Percentiles rank a stretch among this genome's conserved stretches.
phyloP scores from a whole-genome alignment of 805 yeast genomes.

The Candida peoriensis region DNA sequence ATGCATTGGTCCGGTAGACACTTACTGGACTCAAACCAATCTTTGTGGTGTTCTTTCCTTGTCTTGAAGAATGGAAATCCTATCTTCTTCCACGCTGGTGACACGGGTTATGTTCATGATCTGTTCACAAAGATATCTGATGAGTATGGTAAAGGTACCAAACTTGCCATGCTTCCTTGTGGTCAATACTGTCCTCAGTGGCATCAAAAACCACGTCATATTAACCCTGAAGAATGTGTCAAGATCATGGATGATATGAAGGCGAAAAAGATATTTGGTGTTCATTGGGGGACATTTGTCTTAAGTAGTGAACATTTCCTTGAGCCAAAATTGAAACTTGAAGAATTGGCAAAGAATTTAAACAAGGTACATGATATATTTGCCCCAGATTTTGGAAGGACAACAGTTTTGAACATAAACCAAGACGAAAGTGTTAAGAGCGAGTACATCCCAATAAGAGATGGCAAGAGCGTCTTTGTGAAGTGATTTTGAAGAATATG shows the following conservation, averaged over 20 bases:
- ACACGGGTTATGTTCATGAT: slow-evolving; percentile 82
- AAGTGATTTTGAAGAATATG: no score
- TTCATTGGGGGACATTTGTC: slow-evolving; percentile 96
- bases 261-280: slow-evolving; percentile 68
- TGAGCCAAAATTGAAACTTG: slow-evolving; percentile 69
- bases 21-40: slow-evolving; percentile 70
- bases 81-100: slow-evolving; percentile 87
- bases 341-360: slow-evolving; percentile 39
- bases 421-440: slow-evolving; percentile 2
- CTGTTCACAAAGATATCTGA: slow-evolving; percentile 63
- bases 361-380: slow-evolving; percentile 36
- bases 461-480: slow-evolving; percentile 27
- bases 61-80: slow-evolving; percentile 64
- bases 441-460: slow-evolving; percentile 22
- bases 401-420: slow-evolving; percentile 41
- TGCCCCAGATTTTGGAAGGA: slow-evolving; percentile 76
- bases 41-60: slow-evolving; percentile 88
- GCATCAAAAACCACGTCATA: slow-evolving; percentile 90
- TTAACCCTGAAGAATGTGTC: slow-evolving; percentile 72
- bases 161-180: slow-evolving; percentile 76
- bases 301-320: slow-evolving; percentile 81
- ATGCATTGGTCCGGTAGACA: slow-evolving; percentile 96
- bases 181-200: slow-evolving; percentile 95
- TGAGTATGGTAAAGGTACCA: slow-evolving; percentile 53
- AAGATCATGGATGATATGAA: slow-evolving; percentile 59